phyloP scores from a whole-genome alignment of 495 filamentous ascomycete genomes.

The Penicilliopsis zonata region DNA sequence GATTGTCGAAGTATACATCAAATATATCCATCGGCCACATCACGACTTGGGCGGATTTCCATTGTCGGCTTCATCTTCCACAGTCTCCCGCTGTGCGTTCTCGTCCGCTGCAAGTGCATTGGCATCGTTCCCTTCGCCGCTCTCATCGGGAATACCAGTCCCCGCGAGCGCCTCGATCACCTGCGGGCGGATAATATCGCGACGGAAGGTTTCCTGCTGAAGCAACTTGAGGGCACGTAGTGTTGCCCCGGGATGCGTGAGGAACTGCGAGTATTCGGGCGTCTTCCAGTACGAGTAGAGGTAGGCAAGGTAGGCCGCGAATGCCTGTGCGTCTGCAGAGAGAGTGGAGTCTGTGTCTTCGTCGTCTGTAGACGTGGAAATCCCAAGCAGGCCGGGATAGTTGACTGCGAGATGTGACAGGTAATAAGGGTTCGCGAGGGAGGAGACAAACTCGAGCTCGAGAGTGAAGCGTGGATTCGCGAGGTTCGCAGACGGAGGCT shows the following conservation, averaged over 20 bases:
- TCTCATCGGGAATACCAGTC: conserved; percentile 34
- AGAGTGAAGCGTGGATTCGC: conserved; percentile 31
- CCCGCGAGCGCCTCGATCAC: conserved; percentile 50
- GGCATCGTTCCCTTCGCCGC: conserved; percentile 7
- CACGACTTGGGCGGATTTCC: conserved; percentile 6
- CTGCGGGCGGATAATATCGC: conserved; percentile 68
- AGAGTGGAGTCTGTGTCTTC: conserved; percentile 29
- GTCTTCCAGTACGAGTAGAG: conserved; percentile 70
- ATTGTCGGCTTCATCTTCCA: no score
- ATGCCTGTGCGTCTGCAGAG: conserved; percentile 46
- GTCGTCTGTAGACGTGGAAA: conserved; percentile 22
- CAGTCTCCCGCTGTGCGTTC: no score
- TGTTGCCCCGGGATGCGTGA: conserved; percentile 75
- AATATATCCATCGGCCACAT: no score
- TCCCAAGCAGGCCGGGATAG: conserved; percentile 37
- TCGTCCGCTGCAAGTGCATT: conserved; percentile 18
- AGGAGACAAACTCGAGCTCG: conserved; percentile 63
- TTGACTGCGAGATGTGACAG: conserved; percentile 67
- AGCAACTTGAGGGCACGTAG: conserved; percentile 70
- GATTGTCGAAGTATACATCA: no score
- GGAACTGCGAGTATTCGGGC: conserved; percentile 71
- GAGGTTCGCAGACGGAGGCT: conserved; percentile 25
- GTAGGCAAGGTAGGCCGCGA: conserved; percentile 72
- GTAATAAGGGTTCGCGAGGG: conserved; percentile 76
- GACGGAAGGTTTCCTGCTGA: conserved; percentile 71